A percentile compares a stretch with the other conserved stretches of the same genome.
These are phyloP conservation scores for Strigomonas galati DNA, from an alignment of 208 protist species.

Conservation along the genomic window DNA sequence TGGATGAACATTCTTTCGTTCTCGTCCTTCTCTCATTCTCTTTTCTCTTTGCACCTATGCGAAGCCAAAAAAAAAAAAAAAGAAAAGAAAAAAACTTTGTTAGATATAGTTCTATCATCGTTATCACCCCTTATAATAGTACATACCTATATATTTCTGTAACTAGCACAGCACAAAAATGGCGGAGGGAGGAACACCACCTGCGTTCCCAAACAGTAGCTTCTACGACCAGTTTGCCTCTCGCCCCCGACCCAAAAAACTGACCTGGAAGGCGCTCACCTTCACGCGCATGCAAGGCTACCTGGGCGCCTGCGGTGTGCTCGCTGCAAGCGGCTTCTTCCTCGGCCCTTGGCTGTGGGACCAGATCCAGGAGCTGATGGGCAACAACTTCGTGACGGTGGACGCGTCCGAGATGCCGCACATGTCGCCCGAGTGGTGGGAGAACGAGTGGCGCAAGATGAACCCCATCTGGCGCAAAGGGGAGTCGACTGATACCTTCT, in stretches of 20 bases:
- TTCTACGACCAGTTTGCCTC: background rate
- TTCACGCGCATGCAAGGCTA: constrained; percentile 61
- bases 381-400: constrained; percentile 62
- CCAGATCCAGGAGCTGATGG: constrained; percentile 68
- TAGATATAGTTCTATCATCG: too few relatives aligned
- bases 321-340: constrained; percentile 62
- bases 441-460: constrained; percentile 88
- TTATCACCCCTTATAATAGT: too few relatives aligned
- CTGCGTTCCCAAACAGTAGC: too few relatives aligned
- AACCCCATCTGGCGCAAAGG: constrained; percentile 75
- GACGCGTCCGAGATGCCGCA: constrained; percentile 58
- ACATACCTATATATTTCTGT: too few relatives aligned
- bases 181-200: too few relatives aligned
- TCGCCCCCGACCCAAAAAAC: background rate
- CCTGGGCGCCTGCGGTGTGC: constrained; percentile 57
- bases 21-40: background rate
- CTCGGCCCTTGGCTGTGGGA: constrained; percentile 72
- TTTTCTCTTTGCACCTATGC: background rate
- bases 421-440: constrained; percentile 83
- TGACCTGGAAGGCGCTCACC: constrained; percentile 51
- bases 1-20: too few relatives aligned
- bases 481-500: constrained; percentile 60
- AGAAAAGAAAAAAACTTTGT: background rate
- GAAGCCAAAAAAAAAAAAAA: background rate
- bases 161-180: too few relatives aligned